Evolutionary conservation across 306 rosid species (phyloP).

Genomic region (Rosa lucieae): DNA sequence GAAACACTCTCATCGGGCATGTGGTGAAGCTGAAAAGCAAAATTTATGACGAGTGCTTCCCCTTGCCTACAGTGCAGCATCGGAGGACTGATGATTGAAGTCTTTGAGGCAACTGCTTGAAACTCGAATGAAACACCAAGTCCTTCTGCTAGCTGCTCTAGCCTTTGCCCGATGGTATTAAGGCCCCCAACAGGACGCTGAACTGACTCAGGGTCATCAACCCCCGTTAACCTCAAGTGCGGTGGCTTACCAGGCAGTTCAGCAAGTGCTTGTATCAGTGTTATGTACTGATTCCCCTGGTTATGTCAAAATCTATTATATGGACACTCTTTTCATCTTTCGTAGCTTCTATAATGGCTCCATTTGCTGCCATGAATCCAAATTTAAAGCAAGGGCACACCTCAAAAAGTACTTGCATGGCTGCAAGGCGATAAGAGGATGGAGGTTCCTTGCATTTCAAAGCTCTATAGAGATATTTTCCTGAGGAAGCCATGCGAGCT

Average conservation of each 20-base stretch:
- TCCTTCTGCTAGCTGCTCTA: conserved; percentile 73
- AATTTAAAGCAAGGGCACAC: conserved; percentile 97
- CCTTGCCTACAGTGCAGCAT: conserved; percentile 70
- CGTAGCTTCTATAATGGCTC: conserved; percentile 75
- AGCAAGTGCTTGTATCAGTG: conserved; percentile 73
- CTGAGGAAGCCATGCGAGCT: conserved; percentile 78
- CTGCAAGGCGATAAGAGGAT: conserved; percentile 86
- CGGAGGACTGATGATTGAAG: conserved; percentile 64
- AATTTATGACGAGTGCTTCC: conserved; percentile 84
- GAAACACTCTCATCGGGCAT: conserved; percentile 99
- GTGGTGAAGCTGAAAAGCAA: conserved; percentile 96
- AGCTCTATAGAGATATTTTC: conserved; percentile 72
- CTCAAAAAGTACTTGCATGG: conserved; percentile 95
- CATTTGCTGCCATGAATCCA: conserved; percentile 86
- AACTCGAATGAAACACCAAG: conserved; percentile 71
- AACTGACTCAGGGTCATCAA: conserved; percentile 91
- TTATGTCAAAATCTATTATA: conserved; percentile 80
- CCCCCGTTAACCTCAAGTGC: conserved; percentile 73
- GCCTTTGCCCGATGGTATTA: conserved; percentile 78
- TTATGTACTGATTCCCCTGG: conserved; percentile 91
- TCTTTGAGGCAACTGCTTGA: conserved; percentile 68
- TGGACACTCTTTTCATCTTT: conserved; percentile 70
- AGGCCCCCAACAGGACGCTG: conserved; percentile 91
- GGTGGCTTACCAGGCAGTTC: conserved; percentile 54
- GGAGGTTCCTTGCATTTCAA: conserved; percentile 96